These are phyloP conservation scores for Ambrosiella beaveri DNA, from an alignment of 2,329 filamentous ascomycete genomes.

Conservation along the genomic window DNA sequence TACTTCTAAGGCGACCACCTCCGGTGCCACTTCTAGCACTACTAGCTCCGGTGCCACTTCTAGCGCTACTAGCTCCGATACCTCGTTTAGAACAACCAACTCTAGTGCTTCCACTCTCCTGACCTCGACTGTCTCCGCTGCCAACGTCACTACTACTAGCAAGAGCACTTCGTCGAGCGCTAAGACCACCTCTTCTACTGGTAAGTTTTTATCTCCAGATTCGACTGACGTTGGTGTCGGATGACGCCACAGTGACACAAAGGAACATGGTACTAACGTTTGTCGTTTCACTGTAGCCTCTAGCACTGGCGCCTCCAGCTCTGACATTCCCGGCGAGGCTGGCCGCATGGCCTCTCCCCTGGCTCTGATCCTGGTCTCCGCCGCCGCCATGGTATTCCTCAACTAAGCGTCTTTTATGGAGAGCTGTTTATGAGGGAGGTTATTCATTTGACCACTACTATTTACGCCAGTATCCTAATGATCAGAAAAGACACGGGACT, in stretches of 20 bases:
- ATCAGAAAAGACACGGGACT: not conserved
- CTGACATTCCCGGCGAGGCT: constrained; percentile 17
- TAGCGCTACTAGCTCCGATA: not conserved
- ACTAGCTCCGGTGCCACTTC: constrained; percentile 1
- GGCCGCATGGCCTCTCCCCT: constrained; percentile 23
- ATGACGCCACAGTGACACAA: not conserved
- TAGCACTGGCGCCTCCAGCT: not conserved
- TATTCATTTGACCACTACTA: not conserved
- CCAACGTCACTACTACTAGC: constrained; percentile 15
- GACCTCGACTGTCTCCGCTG: constrained; percentile 14
- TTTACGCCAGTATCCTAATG: not conserved
- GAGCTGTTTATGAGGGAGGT: not conserved
- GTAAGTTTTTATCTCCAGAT: constrained; percentile 15
- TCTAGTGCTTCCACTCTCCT: constrained; percentile 4
- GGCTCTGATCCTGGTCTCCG: constrained; percentile 23
- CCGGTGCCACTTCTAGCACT: constrained; percentile 13
- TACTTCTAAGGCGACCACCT: constrained; percentile 11
- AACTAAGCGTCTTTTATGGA: constrained; percentile 19
- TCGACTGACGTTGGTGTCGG: not conserved
- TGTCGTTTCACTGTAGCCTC: not conserved
- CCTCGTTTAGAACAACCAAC: no score
- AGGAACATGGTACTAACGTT: not conserved
- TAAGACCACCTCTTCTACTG: constrained; percentile 7
- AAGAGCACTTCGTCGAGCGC: constrained; percentile 10
- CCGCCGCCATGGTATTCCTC: constrained; percentile 26